Evolutionary conservation across 345 rosid species (phyloP).

Genomic region (Citrus australasica): DNA sequence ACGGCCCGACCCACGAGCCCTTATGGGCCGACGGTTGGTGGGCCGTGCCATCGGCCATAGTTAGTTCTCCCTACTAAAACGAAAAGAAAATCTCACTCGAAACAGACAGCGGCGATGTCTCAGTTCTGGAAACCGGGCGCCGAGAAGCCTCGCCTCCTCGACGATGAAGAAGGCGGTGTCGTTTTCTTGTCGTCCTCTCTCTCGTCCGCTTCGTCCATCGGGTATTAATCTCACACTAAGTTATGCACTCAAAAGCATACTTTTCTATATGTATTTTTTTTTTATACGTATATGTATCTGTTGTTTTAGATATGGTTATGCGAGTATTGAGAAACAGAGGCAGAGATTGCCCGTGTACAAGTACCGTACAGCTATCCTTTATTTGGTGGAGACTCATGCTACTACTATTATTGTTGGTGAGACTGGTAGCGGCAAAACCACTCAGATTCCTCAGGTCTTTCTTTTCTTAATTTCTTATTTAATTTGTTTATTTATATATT

Average conservation of each 20-base stretch:
- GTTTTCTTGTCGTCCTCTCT: slow-evolving; percentile 49
- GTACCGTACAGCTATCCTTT: slow-evolving; percentile 73
- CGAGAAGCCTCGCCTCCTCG: slow-evolving; percentile 77
- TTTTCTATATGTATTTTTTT: background rate
- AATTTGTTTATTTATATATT: background rate
- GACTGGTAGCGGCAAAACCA: slow-evolving; percentile 98
- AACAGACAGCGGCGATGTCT: slow-evolving; percentile 28
- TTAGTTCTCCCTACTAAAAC: background rate
- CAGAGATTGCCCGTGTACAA: slow-evolving; percentile 89
- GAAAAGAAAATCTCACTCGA: background rate
- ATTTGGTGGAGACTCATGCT: slow-evolving; percentile 85
- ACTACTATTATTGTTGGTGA: slow-evolving; percentile 93
- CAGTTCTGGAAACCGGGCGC: slow-evolving; percentile 93
- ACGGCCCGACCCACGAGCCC: no score
- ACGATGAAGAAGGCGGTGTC: slow-evolving; percentile 95
- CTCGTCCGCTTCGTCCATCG: slow-evolving; percentile 60
- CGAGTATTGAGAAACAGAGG: slow-evolving; percentile 77
- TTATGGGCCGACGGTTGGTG: no score
- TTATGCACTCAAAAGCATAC: background rate
- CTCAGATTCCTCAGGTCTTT: slow-evolving; percentile 91
- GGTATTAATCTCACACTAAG: slow-evolving; percentile 35
- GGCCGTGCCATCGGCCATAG: no score
- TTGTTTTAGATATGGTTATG: slow-evolving; percentile 49
- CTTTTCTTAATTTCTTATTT: background rate
- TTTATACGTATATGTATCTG: background rate